phyloP scores from a whole-genome alignment of 805 yeast genomes.

The Lachancea thermotolerans region DNA sequence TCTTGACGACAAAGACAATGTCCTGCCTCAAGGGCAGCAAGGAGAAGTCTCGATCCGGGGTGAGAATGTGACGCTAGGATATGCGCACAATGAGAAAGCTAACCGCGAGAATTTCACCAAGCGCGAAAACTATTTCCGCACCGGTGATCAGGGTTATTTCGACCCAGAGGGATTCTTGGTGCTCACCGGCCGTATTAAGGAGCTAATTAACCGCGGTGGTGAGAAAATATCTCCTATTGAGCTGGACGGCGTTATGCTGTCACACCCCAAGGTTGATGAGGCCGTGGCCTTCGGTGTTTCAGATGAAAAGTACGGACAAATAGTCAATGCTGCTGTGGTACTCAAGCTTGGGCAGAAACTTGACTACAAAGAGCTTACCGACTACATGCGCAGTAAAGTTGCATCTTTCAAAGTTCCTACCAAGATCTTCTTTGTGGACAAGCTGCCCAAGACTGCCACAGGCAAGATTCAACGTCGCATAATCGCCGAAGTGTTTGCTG shows the following conservation, averaged over 20 bases:
- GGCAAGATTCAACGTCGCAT: constrained; percentile 69
- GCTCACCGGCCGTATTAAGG: constrained; percentile 67
- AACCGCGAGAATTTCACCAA: constrained; percentile 58
- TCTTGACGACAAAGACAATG: constrained; percentile 43
- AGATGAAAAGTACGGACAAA: constrained; percentile 64
- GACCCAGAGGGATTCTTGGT: constrained; percentile 53
- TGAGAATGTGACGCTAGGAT: constrained; percentile 62
- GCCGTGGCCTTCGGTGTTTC: constrained; percentile 66
- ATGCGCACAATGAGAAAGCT: constrained; percentile 65
- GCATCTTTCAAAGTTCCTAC: constrained; percentile 57
- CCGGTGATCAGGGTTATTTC: constrained; percentile 69
- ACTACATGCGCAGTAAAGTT: constrained; percentile 40
- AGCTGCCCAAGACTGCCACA: constrained; percentile 69
- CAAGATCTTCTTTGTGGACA: constrained; percentile 49
- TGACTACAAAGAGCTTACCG: constrained; percentile 39
- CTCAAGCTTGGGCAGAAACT: constrained; percentile 36
- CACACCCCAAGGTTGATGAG: constrained; percentile 56
- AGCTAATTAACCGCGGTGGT: constrained; percentile 70
- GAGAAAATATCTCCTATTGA: constrained; percentile 73
- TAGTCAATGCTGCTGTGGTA: constrained; percentile 64
- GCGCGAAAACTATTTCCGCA: constrained; percentile 54
- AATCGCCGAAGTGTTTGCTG: constrained; percentile 47
- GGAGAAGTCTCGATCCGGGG: constrained; percentile 72
- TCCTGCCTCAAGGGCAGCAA: constrained; percentile 42
- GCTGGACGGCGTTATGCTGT: constrained; percentile 53